These are phyloP conservation scores for Trametes cinnabarina DNA, from an alignment of 768 basidiomycete genomes.

Conservation along the genomic window DNA sequence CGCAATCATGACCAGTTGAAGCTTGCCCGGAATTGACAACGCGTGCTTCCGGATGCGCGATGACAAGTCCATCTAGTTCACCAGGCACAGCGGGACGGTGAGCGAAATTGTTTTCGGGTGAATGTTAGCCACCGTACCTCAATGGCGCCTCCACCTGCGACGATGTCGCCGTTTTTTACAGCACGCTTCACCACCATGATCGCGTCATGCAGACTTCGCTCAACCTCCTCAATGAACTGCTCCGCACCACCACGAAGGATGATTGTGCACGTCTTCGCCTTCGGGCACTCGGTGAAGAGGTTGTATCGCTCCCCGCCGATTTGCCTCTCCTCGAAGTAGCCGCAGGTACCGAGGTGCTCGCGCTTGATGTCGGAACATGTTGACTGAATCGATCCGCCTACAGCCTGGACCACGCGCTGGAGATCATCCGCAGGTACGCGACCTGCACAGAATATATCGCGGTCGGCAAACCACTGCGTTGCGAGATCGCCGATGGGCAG, in stretches of 20 bases:
- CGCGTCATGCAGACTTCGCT: slow-evolving; percentile 95
- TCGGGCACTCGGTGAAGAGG: slow-evolving; percentile 88
- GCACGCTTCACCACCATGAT: slow-evolving; percentile 99
- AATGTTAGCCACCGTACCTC: slow-evolving; percentile 56
- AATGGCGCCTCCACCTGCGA: slow-evolving; percentile 95
- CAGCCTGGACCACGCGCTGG: slow-evolving; percentile 91
- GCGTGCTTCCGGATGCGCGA: slow-evolving; percentile 91
- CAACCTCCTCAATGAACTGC: slow-evolving; percentile 98
- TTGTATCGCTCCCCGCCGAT: slow-evolving; percentile 97
- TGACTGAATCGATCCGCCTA: slow-evolving; percentile 91
- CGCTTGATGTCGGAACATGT: slow-evolving; percentile 90
- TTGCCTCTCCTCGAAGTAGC: slow-evolving; percentile 88
- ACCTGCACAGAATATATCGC: slow-evolving; percentile 98
- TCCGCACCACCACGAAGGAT: slow-evolving; percentile 95
- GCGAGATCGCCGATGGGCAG: slow-evolving; percentile 98
- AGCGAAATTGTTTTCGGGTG: not conserved
- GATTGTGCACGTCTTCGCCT: slow-evolving; percentile 94
- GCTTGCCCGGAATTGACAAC: slow-evolving; percentile 91
- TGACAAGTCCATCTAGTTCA: slow-evolving; percentile 87
- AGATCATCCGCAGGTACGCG: slow-evolving; percentile 89
- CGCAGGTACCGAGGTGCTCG: slow-evolving; percentile 94
- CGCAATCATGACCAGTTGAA: slow-evolving; percentile 89
- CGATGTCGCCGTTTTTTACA: slow-evolving; percentile 91
- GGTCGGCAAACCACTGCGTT: slow-evolving; percentile 98
- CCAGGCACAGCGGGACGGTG: not conserved